Base-by-base conservation (phyloP, 352 stramenopile species). In the Aphanomyces invadans region DNA sequence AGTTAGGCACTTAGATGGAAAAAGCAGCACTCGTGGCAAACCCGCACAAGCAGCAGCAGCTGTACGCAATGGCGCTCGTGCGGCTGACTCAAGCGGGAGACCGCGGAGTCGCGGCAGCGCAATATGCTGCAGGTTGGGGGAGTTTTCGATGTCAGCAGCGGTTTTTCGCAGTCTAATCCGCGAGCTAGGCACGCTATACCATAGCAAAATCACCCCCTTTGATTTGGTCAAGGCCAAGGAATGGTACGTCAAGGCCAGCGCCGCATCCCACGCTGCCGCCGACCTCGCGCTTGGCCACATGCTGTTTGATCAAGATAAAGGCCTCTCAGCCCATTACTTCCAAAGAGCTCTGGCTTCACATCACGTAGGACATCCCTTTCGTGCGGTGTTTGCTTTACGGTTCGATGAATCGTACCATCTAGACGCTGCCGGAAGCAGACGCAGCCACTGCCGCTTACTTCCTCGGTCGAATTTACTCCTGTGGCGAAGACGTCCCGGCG, bases 321-420 rank as follows among this genome's bases (percentile, higher is more conserved):
- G 52, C 19, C 80, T 83, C 63, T 80, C 80, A 0, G 75, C 88
- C 57, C 81, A 92, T 59, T 90, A 82, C 48, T 70, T 90, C 32
- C 81, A 89, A 38, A 74, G 77, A 15, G 79, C 83, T 19, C 78
- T 78, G 0, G 61, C 23, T n/a, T 61, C 32, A 59, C 11, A 38
- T 49, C 29, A 21, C 33, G 4, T n/a, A 64, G 4, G 19, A 29
- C 7, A 62, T 11, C 25, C 23, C 21, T 26, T 29, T 62, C n/a
- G 31, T 59, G 12, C n/a, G n/a, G n/a, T n/a, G n/a, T n/a, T n/a
- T n/a, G n/a, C n/a, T n/a, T n/a, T n/a, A n/a, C n/a, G n/a, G n/a
- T n/a, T n/a, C n/a, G n/a, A n/a, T n/a, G n/a, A n/a, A n/a, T n/a
- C n/a, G n/a, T n/a, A n/a, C n/a, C n/a, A n/a, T n/a, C n/a, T n/a